Conservation (phyloP, 176 grass and related monocot genomes). For the Carex littledalei region DNA sequence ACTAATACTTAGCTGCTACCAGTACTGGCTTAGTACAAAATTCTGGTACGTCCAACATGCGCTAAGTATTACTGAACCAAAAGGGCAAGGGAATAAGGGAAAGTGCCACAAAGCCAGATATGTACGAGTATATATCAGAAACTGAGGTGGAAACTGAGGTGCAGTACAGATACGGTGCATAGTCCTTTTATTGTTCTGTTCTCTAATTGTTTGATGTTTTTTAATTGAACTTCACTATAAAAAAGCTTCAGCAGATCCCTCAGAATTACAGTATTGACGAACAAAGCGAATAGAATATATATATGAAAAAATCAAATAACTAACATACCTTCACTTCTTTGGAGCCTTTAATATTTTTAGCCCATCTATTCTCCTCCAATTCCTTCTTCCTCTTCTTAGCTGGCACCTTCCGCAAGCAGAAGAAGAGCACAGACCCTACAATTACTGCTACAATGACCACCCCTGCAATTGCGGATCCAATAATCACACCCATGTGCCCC, state of each 20-base stretch:
- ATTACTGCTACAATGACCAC: constrained; percentile 48
- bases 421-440: constrained; percentile 55
- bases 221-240: not conserved
- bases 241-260: not conserved
- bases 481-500: constrained; percentile 37
- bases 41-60: not conserved
- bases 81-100: not conserved
- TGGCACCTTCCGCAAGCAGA: constrained; percentile 68
- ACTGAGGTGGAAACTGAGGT: not conserved
- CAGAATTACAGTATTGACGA: not conserved
- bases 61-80: not conserved
- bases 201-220: constrained; percentile 1
- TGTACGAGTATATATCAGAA: not conserved
- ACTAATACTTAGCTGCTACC: not conserved
- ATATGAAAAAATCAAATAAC: not conserved
- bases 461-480: constrained; percentile 77
- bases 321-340: constrained; percentile 75
- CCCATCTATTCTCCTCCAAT: constrained; percentile 94
- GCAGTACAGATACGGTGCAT: not conserved
- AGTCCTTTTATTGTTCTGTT: not conserved
- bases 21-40: not conserved
- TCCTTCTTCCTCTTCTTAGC: constrained; percentile 73
- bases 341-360: constrained; percentile 73
- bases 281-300: not conserved
- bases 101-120: not conserved